Evolutionary conservation across 1,284 basidiomycete genomes (phyloP).

Genomic region (Malassezia sp.): DNA sequence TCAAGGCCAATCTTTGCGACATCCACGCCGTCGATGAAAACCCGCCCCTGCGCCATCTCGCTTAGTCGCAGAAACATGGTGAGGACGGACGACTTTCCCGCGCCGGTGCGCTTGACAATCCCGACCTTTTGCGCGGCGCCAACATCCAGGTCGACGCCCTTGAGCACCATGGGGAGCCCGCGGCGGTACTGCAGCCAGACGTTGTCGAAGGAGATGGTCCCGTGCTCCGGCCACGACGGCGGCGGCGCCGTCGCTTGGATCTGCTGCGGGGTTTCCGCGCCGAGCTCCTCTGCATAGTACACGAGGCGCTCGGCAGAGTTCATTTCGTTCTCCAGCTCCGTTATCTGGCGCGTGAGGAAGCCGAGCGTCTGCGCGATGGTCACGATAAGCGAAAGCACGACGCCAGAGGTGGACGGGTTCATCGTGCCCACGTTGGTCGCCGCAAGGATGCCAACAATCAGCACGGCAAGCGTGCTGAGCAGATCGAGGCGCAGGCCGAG

Average conservation of each 20-base stretch:
- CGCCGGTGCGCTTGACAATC: constrained; percentile 50
- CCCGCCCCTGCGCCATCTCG: constrained; percentile 55
- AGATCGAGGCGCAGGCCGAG: constrained; percentile 57
- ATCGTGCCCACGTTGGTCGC: constrained; percentile 6
- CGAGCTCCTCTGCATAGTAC: constrained; percentile 34
- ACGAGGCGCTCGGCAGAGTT: constrained; percentile 40
- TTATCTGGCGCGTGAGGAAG: constrained; percentile 42
- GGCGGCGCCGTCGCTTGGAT: constrained; percentile 21
- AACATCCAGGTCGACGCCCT: constrained; percentile 48
- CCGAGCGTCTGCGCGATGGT: constrained; percentile 29
- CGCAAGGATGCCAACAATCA: constrained; percentile 33
- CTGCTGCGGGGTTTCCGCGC: constrained; percentile 36
- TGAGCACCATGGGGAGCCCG: constrained; percentile 50
- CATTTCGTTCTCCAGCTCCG: constrained; percentile 47
- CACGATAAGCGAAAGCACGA: constrained; percentile 38
- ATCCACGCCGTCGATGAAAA: constrained; percentile 62
- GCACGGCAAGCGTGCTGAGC: constrained; percentile 34
- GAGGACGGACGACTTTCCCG: constrained; percentile 63
- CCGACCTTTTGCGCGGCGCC: constrained; percentile 52
- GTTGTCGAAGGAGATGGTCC: constrained; percentile 35
- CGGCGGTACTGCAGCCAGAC: constrained; percentile 50
- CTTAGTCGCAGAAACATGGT: constrained; percentile 61
- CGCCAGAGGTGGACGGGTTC: constrained; percentile 21
- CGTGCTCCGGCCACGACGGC: constrained; percentile 36
- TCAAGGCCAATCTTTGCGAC: constrained; percentile 49